Percentiles rank a stretch among this genome's conserved stretches.
Conservation (phyloP, 768 basidiomycete genomes). For the Lenzites betulinus region DNA sequence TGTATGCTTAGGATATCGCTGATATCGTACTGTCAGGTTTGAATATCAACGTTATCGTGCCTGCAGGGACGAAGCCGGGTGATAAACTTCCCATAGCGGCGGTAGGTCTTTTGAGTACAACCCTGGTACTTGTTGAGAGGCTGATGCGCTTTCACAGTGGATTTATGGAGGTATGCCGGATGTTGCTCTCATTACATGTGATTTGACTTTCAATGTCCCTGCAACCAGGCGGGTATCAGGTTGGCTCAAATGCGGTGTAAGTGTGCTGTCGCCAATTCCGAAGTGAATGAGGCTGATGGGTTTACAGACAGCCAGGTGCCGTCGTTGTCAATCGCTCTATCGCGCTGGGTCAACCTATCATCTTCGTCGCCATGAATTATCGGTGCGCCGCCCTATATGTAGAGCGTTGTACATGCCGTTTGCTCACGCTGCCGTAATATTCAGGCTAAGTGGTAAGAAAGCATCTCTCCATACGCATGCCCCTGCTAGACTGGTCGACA, state of each 20-base stretch:
- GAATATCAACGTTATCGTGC: constrained; percentile 55
- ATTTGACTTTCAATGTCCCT: neutral
- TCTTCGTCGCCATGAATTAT: constrained; percentile 59
- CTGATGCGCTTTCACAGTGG: constrained; percentile 1
- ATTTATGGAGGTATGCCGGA: constrained; percentile 6
- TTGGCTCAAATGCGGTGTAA: constrained; percentile 11
- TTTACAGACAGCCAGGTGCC: constrained; percentile 34
- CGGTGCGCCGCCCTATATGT: constrained; percentile 14
- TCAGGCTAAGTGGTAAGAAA: constrained; percentile 27
- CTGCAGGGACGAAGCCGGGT: constrained; percentile 34
- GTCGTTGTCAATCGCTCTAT: constrained; percentile 47
- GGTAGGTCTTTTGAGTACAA: neutral
- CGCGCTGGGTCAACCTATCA: constrained; percentile 44
- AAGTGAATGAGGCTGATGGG: neutral
- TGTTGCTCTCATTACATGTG: neutral
- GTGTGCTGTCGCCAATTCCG: neutral
- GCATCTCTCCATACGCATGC: neutral
- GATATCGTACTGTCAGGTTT: constrained; percentile 39
- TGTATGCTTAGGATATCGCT: no score
- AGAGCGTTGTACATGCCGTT: no score
- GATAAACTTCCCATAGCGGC: constrained; percentile 14
- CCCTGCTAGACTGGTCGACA: neutral
- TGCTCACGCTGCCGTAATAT: constrained; percentile 16
- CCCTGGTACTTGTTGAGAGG: neutral
- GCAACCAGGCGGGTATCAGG: constrained; percentile 6